Evolutionary conservation across 176 grass and related monocot genomes (phyloP).

Genomic region (Otatea glauca): DNA sequence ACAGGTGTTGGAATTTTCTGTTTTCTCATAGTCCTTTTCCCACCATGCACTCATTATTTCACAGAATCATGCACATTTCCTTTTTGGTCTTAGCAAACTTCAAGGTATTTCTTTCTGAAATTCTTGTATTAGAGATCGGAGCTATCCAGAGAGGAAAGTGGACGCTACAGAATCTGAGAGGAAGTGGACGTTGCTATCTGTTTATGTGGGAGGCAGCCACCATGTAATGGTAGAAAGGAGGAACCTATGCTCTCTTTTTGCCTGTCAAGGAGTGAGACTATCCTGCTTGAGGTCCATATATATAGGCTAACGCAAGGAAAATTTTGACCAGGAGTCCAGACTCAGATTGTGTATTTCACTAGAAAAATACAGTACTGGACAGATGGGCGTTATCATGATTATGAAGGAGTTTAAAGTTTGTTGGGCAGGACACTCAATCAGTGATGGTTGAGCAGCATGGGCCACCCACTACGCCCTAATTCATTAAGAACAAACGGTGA

Average conservation of each 20-base stretch:
- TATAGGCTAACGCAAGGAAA: background rate
- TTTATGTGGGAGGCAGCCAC: constrained; percentile 31
- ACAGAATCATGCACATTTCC: background rate
- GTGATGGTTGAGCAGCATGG: constrained; percentile 50
- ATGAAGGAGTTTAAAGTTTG: constrained; percentile 32
- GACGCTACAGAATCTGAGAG: constrained; percentile 1
- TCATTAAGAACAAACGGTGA: constrained; percentile 35
- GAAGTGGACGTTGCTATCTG: constrained; percentile 32
- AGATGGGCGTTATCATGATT: constrained; percentile 35
- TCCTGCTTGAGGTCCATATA: background rate
- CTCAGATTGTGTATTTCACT: background rate
- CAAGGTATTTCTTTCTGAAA: background rate
- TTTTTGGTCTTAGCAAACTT: background rate
- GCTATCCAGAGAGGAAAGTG: constrained; percentile 41
- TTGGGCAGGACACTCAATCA: constrained; percentile 46
- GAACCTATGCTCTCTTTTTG: constrained; percentile 39
- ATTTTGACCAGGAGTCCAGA: constrained; percentile 1
- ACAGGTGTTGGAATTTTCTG: constrained; percentile 33
- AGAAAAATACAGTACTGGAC: background rate
- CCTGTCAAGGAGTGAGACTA: constrained; percentile 16
- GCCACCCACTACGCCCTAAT: constrained; percentile 46
- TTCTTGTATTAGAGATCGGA: constrained; percentile 16
- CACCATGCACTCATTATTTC: background rate
- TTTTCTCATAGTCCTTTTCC: background rate
- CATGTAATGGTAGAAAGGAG: constrained; percentile 3